phyloP scores from a whole-genome alignment of 2,329 filamentous ascomycete species.

The Pseudopithomyces chartarum region DNA sequence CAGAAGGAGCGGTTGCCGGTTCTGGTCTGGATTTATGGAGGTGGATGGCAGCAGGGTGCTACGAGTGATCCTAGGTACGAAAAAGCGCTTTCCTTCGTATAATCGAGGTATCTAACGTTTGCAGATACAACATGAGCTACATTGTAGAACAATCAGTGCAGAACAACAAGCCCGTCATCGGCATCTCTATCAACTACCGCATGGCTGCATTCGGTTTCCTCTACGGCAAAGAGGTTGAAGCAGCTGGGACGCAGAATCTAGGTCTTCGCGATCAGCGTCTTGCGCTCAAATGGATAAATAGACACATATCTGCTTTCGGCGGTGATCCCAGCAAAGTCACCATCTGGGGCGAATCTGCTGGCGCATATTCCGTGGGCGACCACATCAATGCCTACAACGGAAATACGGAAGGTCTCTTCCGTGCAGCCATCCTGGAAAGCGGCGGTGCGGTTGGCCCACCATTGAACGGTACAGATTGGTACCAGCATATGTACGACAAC shows the following conservation, averaged over 20 bases:
- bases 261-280: conserved; percentile 68
- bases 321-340: conserved; percentile 64
- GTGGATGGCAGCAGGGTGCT: conserved; percentile 39
- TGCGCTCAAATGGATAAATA: conserved; percentile 64
- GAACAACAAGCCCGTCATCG: conserved; percentile 38
- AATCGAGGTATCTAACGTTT: neutral
- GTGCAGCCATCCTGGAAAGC: conserved; percentile 49
- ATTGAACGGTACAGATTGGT: conserved; percentile 39
- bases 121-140: conserved; percentile 38
- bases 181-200: conserved; percentile 53
- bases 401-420: conserved; percentile 45
- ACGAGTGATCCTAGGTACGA: conserved; percentile 37
- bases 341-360: conserved; percentile 65
- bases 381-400: conserved; percentile 48
- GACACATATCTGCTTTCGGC: conserved; percentile 58
- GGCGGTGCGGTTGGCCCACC: conserved; percentile 37
- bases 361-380: conserved; percentile 60
- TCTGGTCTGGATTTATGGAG: conserved; percentile 41
- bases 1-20: conserved; percentile 24
- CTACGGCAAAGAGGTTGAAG: conserved; percentile 47
- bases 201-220: conserved; percentile 58
- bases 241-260: conserved; percentile 47
- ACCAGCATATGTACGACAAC: conserved; percentile 38
- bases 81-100: neutral
- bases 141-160: conserved; percentile 36